Evolutionary conservation across 2,329 filamentous ascomycete genomes (phyloP).

Genomic region (Kalmusia sp.): DNA sequence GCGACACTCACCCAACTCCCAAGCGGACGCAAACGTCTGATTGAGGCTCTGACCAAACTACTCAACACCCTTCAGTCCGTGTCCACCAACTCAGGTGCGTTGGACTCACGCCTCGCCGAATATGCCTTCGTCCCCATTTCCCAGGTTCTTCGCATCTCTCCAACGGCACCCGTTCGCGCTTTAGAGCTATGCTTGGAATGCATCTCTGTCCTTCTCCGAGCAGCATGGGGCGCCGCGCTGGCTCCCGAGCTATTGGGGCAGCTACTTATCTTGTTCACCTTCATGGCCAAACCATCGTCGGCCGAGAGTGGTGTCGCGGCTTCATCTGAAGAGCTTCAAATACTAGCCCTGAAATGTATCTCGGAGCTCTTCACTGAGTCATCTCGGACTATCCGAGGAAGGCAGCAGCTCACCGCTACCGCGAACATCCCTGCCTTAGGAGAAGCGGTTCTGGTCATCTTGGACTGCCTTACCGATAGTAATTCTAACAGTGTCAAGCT

Average conservation of each 20-base stretch:
- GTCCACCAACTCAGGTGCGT: constrained; percentile 41
- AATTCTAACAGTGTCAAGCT: constrained; percentile 72
- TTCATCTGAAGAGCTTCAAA: constrained; percentile 75
- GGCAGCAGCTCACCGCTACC: constrained; percentile 59
- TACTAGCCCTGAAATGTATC: constrained; percentile 75
- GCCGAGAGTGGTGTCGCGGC: constrained; percentile 55
- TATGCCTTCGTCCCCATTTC: constrained; percentile 95
- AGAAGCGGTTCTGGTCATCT: constrained; percentile 79
- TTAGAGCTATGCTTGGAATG: constrained; percentile 81
- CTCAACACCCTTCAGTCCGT: constrained; percentile 48
- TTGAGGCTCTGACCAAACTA: constrained; percentile 55
- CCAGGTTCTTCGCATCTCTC: constrained; percentile 80
- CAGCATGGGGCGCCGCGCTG: constrained; percentile 80
- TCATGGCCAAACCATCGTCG: constrained; percentile 76
- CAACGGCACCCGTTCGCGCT: constrained; percentile 72
- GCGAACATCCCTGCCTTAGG: constrained; percentile 78
- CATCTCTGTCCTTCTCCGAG: constrained; percentile 72
- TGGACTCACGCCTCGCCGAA: constrained; percentile 87
- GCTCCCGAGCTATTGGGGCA: constrained; percentile 79
- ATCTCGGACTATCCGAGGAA: constrained; percentile 56
- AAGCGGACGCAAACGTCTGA: constrained; percentile 54
- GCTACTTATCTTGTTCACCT: constrained; percentile 81
- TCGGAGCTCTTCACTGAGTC: constrained; percentile 69
- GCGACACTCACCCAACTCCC: constrained; percentile 58
- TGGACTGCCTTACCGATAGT: constrained; percentile 75